Base-by-base conservation (phyloP, 768 basidiomycete genomes). In the Naganishia vaughanmartiniae region DNA sequence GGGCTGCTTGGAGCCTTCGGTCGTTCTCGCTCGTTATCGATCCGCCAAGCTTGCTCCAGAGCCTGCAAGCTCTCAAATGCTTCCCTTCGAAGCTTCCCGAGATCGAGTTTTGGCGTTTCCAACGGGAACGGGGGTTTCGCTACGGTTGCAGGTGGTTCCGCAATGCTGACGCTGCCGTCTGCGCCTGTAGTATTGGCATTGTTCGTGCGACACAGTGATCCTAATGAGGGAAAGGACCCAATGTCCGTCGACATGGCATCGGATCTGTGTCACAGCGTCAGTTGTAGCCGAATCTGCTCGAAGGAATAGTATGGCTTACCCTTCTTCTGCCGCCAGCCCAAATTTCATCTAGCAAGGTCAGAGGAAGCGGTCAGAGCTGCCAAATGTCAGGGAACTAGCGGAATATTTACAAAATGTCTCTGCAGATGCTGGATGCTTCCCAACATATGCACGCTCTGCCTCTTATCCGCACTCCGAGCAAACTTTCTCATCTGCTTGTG, bases 391-490 rank as follows among this genome's bases (percentile, higher is more conserved):
- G 31, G 6, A 46, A 57, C 17, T 11, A n/a, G 71, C 45, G 0
- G 75, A 2, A 71, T 74, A 58, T 76, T 75, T 7, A 77, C 70
- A 76, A 94, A 97, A 79, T 93, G 94, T 76, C 93, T 89, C 81
- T 97, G 94, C 51, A 97, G 86, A 79, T 96, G 91, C 78, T 95
- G 90, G 74, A 97, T 97, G 78, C 91, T 93, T n/a, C 93, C 93
- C 21, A 97, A 83, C 0, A 92, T 88, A 88, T 94, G 90, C 24
- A 97, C 93, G 75, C 90, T 92, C 80, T 92, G 91, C 53, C 94
- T 87, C 82, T 93, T 95, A 4, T 92, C 91, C 0, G 94, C 94
- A 71, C 90, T 67, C 51, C 66, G 57, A 7, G 71, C 71, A 56
- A 72, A 72, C n/a, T 57, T 28, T 33, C 65, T 51, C 71, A 66